These are phyloP conservation scores for Kodamaea fungicola DNA, from an alignment of 1,139 yeast species.

Conservation along the genomic window DNA sequence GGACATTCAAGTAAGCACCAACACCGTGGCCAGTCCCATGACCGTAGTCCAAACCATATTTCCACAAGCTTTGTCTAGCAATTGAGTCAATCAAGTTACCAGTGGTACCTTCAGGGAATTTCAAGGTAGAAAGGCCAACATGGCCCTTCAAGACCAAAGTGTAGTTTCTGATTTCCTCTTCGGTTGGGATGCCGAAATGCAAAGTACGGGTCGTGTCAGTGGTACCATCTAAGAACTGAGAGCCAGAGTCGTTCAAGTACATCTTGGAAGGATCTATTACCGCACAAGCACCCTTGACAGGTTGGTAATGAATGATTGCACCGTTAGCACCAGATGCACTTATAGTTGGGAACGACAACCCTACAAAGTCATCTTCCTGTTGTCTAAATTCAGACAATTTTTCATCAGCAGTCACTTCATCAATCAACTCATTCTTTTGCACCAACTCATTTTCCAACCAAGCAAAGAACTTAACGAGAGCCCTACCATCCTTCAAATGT, in stretches of 20 bases:
- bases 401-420: constrained; percentile 77
- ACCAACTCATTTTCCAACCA: constrained; percentile 77
- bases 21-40: constrained; percentile 99
- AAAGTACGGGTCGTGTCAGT: constrained; percentile 94
- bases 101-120: constrained; percentile 83
- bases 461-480: constrained; percentile 72
- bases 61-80: constrained; percentile 91
- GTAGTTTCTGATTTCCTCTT: constrained; percentile 69
- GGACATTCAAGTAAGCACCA: constrained; percentile 88
- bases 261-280: constrained; percentile 73
- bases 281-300: constrained; percentile 55
- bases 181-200: constrained; percentile 70
- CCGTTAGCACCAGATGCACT: constrained; percentile 93
- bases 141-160: constrained; percentile 93
- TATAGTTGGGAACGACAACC: constrained; percentile 88
- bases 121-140: constrained; percentile 69
- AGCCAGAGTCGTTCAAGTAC: constrained; percentile 88
- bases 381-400: constrained; percentile 64
- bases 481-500: constrained; percentile 85
- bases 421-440: constrained; percentile 54
- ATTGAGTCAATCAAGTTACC: constrained; percentile 81
- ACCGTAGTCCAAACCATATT: constrained; percentile 80
- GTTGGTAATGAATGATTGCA: constrained; percentile 89
- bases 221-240: constrained; percentile 92
- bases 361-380: constrained; percentile 61